Evolutionary conservation across 2,329 filamentous ascomycete species (phyloP).

Genomic region (Exophiala xenobiotica): DNA sequence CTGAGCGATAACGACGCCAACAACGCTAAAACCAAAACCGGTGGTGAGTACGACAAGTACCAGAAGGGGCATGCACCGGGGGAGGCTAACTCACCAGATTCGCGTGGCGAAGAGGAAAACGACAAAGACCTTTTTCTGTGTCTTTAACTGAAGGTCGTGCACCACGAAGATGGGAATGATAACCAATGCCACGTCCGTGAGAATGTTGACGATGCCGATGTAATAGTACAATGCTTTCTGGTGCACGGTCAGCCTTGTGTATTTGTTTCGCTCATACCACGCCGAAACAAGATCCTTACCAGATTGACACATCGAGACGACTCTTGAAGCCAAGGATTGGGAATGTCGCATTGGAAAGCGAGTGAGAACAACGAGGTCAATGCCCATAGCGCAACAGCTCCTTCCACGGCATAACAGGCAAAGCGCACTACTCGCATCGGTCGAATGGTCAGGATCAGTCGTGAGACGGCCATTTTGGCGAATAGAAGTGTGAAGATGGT

Average conservation of each 20-base stretch:
- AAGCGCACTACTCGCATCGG: neutral
- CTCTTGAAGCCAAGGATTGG: neutral
- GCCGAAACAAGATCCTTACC: neutral
- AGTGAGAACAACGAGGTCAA: constrained; percentile 29
- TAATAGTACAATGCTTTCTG: neutral
- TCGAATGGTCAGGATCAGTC: constrained; percentile 3
- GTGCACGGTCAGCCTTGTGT: neutral
- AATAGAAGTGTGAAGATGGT: constrained; percentile 1
- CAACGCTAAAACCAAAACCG: no score
- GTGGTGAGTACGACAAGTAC: neutral
- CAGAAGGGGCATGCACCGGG: neutral
- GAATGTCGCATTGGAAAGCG: constrained; percentile 30
- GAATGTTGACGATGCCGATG: neutral
- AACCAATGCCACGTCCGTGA: neutral
- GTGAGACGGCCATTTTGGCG: constrained; percentile 11
- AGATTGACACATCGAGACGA: neutral
- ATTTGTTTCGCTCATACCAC: neutral
- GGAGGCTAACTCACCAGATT: neutral
- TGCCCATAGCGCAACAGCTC: constrained; percentile 19
- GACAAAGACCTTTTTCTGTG: neutral
- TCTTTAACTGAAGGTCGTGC: neutral
- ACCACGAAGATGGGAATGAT: neutral
- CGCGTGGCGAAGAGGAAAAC: neutral
- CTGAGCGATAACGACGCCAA: neutral
- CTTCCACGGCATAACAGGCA: neutral